A percentile compares a stretch with the other conserved stretches of the same genome.
phyloP scores from a whole-genome alignment of 129 eudicot genomes.

The Logfia minima region DNA sequence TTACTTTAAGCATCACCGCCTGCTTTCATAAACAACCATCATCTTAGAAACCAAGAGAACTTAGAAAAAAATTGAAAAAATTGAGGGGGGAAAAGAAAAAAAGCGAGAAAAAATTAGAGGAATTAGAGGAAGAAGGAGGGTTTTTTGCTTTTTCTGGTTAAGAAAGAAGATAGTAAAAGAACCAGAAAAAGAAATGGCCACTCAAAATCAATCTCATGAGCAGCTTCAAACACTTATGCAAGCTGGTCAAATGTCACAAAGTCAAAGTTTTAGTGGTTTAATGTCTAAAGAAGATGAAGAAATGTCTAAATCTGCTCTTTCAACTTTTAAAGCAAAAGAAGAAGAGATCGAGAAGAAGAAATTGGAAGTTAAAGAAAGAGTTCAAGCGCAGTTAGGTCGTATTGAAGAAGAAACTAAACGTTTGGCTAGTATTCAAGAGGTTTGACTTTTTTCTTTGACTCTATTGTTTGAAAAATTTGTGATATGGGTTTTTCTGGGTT shows the following conservation, averaged over 20 bases:
- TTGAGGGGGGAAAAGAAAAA: conserved; percentile 8
- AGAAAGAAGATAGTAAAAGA: conserved; percentile 16
- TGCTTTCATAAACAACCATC: conserved; percentile 37
- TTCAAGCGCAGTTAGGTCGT: conserved; percentile 80
- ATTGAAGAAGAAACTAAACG: conserved; percentile 84
- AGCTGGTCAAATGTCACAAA: conserved; percentile 62
- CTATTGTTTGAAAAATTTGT: neutral
- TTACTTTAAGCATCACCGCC: conserved; percentile 39
- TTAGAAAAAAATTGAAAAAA: conserved; percentile 23
- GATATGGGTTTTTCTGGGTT: conserved; percentile 22
- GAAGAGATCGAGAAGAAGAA: conserved; percentile 96
- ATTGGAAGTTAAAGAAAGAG: conserved; percentile 69
- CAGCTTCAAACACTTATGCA: conserved; percentile 64
- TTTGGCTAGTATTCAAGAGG: conserved; percentile 84
- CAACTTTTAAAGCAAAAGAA: conserved; percentile 79
- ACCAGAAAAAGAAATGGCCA: conserved; percentile 44
- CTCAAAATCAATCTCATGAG: conserved; percentile 35
- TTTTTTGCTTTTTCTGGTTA: conserved; percentile 45
- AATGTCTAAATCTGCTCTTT: conserved; percentile 77
- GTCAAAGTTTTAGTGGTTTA: conserved; percentile 65
- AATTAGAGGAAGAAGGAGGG: conserved; percentile 38
- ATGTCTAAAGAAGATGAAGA: conserved; percentile 82
- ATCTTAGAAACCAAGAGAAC: neutral
- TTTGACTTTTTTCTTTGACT: conserved; percentile 25
- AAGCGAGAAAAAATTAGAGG: conserved; percentile 34